Conservation (phyloP, 176 grass and related monocot genomes). For the Luzula sylvatica region DNA sequence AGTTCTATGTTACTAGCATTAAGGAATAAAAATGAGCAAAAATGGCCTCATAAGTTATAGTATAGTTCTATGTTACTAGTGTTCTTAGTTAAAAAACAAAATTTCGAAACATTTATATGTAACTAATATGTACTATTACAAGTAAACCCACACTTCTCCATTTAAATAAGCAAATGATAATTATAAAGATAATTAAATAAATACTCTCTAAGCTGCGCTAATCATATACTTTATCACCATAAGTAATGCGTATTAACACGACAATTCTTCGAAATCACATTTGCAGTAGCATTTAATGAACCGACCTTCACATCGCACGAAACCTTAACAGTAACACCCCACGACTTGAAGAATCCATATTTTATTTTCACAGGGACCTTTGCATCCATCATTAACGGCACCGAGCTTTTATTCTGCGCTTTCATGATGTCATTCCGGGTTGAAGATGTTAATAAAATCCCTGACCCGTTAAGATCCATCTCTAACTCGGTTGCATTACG, state of each 20-base stretch:
- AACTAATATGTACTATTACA: too few species aligned
- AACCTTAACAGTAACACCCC: constrained; percentile 51
- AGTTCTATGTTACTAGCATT: too few species aligned
- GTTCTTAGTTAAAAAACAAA: too few species aligned
- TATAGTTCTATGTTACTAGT: too few species aligned
- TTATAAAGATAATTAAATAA: too few species aligned
- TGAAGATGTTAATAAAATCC: constrained; percentile 18
- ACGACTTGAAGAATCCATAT: constrained; percentile 43
- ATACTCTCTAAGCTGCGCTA: neutral
- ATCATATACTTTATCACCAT: constrained; percentile 5
- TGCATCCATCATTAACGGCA: constrained; percentile 37
- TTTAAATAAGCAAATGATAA: too few species aligned
- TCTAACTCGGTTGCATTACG: constrained; percentile 47
- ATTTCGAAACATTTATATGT: too few species aligned
- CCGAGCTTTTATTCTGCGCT: constrained; percentile 20
- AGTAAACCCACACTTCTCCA: too few species aligned
- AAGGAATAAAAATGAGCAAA: too few species aligned
- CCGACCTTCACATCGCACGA: constrained; percentile 47
- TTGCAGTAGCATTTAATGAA: constrained; percentile 19
- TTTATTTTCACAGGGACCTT: constrained; percentile 36
- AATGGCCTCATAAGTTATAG: too few species aligned
- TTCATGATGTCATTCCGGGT: neutral
- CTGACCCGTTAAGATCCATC: constrained; percentile 16
- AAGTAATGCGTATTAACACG: constrained; percentile 2
- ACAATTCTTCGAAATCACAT: constrained; percentile 28